Conservation (phyloP, 495 filamentous ascomycete genomes). For the Talaromyces borbonicus region DNA sequence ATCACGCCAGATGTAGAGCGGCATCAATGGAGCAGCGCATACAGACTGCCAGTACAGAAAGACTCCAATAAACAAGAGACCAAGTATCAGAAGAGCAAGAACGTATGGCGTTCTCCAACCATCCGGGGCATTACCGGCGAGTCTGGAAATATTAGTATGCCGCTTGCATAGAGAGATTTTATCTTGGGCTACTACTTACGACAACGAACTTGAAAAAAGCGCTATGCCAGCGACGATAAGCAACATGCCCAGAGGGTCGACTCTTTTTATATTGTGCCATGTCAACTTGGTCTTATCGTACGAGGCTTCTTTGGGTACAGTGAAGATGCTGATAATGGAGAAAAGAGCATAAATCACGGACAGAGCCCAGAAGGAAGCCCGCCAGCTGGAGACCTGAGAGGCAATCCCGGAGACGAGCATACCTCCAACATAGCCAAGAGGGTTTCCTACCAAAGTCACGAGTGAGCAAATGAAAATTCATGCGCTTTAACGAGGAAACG, state of each 20-base stretch:
- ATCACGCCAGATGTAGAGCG: constrained; percentile 29
- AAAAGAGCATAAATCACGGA: constrained; percentile 52
- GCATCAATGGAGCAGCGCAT: constrained; percentile 24
- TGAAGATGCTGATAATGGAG: constrained; percentile 48
- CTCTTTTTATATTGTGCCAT: constrained; percentile 37
- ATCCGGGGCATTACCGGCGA: constrained; percentile 41
- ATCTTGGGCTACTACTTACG: constrained; percentile 34
- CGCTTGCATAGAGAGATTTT: too few relatives aligned
- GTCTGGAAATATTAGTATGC: constrained; percentile 18
- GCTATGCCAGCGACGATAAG: constrained; percentile 56
- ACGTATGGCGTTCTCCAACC: constrained; percentile 63
- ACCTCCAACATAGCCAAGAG: constrained; percentile 60
- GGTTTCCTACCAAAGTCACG: constrained; percentile 52
- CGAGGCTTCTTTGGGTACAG: constrained; percentile 51
- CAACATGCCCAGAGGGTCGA: constrained; percentile 57
- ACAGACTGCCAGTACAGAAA: constrained; percentile 57
- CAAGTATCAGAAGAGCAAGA: constrained; percentile 50
- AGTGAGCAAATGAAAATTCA: too few relatives aligned
- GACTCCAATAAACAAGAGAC: constrained; percentile 43
- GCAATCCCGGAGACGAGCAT: constrained; percentile 58
- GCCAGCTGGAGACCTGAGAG: constrained; percentile 57
- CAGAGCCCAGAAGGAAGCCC: constrained; percentile 54
- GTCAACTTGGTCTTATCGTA: constrained; percentile 32
- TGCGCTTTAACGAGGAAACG: too few relatives aligned
- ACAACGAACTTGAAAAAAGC: constrained; percentile 52